Conservation (phyloP, 192 early-diverging fungal species). For the Coemansia sp. region DNA sequence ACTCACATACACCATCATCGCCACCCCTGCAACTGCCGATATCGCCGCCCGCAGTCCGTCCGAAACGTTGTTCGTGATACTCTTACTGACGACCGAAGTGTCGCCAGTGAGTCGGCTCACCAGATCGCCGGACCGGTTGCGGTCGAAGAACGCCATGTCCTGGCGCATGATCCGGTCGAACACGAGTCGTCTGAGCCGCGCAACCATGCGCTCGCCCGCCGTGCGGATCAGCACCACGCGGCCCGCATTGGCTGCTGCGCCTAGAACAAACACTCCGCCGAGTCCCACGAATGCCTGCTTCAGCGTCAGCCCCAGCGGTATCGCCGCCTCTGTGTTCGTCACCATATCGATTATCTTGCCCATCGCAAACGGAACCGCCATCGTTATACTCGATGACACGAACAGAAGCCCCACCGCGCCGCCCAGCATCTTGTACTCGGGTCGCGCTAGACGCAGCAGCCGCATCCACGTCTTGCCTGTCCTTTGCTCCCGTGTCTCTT, state of each 20-base stretch:
- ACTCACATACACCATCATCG: slow-evolving; percentile 71
- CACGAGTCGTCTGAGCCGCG: slow-evolving; percentile 53
- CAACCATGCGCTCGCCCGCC: slow-evolving; percentile 62
- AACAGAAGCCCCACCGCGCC: slow-evolving; percentile 60
- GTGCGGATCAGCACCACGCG: slow-evolving; percentile 62
- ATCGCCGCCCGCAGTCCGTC: slow-evolving; percentile 69
- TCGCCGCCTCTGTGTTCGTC: slow-evolving; percentile 43
- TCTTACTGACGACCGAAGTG: slow-evolving; percentile 73
- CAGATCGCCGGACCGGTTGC: slow-evolving; percentile 69
- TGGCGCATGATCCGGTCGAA: slow-evolving; percentile 61
- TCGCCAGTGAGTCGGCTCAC: slow-evolving; percentile 77
- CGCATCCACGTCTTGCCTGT: slow-evolving; percentile 48
- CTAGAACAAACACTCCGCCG: slow-evolving; percentile 54
- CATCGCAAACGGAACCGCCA: slow-evolving; percentile 69
- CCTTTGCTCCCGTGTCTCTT: slow-evolving; percentile 13
- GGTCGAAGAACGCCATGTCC: slow-evolving; percentile 67
- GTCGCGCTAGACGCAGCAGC: slow-evolving; percentile 45
- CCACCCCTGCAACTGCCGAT: slow-evolving; percentile 59
- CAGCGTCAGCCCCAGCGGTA: slow-evolving; percentile 57
- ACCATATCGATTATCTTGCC: slow-evolving; percentile 69
- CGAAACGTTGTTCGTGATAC: slow-evolving; percentile 71
- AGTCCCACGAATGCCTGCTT: slow-evolving; percentile 58
- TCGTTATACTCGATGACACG: slow-evolving; percentile 63
- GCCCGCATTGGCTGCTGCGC: slow-evolving; percentile 60
- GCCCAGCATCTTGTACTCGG: slow-evolving; percentile 51